Percentiles rank a stretch among this genome's conserved stretches.
Conservation (phyloP, 2,329 filamentous ascomycete genomes). For the Huntiella omanensis region DNA sequence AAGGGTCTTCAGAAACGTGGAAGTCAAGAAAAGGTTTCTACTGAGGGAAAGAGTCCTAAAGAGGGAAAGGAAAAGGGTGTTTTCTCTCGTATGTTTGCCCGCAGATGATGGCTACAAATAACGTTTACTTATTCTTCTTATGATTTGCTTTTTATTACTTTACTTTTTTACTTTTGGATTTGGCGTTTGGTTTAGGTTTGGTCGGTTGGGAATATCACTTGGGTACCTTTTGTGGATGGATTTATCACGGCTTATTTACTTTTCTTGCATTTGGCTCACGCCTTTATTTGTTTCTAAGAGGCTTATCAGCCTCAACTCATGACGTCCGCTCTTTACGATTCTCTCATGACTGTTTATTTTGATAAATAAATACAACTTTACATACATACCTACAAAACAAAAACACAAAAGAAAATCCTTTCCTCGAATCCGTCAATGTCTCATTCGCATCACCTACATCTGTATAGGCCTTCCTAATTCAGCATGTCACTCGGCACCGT, state of each 20-base stretch:
- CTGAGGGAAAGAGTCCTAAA: constrained; percentile 3
- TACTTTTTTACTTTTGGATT: constrained; percentile 1
- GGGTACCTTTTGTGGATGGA: neutral
- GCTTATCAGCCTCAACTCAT: neutral
- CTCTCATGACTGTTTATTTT: neutral
- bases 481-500: neutral
- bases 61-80: constrained; percentile 9
- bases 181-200: neutral
- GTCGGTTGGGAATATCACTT: neutral
- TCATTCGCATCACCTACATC: neutral
- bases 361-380: neutral
- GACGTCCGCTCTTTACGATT: constrained; percentile 9
- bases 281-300: neutral
- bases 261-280: neutral
- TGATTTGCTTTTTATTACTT: constrained; percentile 1
- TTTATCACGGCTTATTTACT: neutral
- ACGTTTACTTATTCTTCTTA: constrained; percentile 2
- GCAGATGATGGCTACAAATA: neutral
- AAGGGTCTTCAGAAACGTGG: constrained; percentile 10
- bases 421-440: neutral
- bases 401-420: neutral
- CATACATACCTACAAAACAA: neutral
- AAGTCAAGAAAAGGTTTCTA: constrained; percentile 10
- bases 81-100: constrained; percentile 13
- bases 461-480: neutral